A percentile compares a stretch with the other conserved stretches of the same genome.
These are phyloP conservation scores for Stylonectria norvegica DNA, from an alignment of 2,329 filamentous ascomycete species.

Conservation along the genomic window DNA sequence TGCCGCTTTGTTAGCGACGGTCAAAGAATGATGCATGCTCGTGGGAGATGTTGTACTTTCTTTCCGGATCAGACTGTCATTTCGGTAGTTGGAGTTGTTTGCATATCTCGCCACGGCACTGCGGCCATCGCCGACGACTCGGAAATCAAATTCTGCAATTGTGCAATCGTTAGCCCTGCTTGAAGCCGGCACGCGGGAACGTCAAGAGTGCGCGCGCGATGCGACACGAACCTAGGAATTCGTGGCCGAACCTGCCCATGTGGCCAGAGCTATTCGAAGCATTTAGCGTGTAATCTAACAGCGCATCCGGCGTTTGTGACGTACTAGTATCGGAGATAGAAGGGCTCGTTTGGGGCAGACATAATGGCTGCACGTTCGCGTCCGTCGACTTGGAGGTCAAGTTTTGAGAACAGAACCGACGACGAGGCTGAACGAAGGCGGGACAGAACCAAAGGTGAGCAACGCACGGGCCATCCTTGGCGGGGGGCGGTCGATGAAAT, in stretches of 20 bases:
- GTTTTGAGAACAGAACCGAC: constrained; percentile 2
- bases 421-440: constrained; percentile 25
- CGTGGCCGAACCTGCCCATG: constrained; percentile 94
- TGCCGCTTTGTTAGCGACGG: constrained; percentile 12
- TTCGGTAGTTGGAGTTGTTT: constrained; percentile 99
- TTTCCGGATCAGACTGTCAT: constrained; percentile 98
- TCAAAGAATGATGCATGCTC: too few species aligned
- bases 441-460: constrained; percentile 15
- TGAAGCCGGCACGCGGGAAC: too few species aligned
- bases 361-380: constrained; percentile 39
- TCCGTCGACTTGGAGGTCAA: too few species aligned
- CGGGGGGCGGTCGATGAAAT: too few species aligned
- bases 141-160: constrained; percentile 87
- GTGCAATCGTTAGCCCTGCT: not conserved
- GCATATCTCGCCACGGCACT: constrained; percentile 95
- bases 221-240: constrained; percentile 73
- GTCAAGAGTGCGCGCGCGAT: not conserved
- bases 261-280: constrained; percentile 74
- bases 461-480: constrained; percentile 23
- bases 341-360: constrained; percentile 71
- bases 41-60: constrained; percentile 80
- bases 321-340: constrained; percentile 98
- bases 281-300: constrained; percentile 8
- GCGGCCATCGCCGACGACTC: constrained; percentile 85
- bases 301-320: constrained; percentile 29